Evolutionary conservation across 495 filamentous ascomycete species (phyloP), one percentile per base, ranked within the genome.

Genomic region (Xylaria sp.): DNA sequence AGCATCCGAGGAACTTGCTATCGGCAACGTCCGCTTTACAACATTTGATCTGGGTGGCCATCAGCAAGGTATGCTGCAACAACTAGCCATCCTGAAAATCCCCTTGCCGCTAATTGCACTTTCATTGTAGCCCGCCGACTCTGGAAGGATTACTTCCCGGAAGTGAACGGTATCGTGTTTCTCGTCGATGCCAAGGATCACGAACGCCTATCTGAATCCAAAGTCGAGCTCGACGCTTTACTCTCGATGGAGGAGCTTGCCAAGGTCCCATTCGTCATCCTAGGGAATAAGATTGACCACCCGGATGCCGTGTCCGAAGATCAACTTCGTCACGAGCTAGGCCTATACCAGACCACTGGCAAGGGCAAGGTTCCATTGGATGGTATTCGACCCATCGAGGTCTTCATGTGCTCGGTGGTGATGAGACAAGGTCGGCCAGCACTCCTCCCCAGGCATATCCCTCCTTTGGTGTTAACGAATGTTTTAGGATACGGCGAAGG

Each of bases 231-330:
- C 61, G 95, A 98, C 80, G 95, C 94, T 67, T 91, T 97, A 46
- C 87, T 98, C 72, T 89, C 92, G 62, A 97, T 97, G 94, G 95
- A 97, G 84, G 94, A 97, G 75, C 86, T 97, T 31, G 81, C 88
- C 72, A 97, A 97, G 87, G 95, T 98, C 29, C 96, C 96, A 68
- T 98, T 98, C 82, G 88, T 97, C 59, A 86, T 99, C 55, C 90
- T 99, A 69, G 96, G 95, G 69, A 98, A 99, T 88, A 99, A 98
- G 89, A 99, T 98, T 81, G 95, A 99, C 81, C 95, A 98, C 84
- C 94, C 95, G 46, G 91, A 97, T 73, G 95, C 95, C 70, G 91
- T 97, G 61, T 93, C 90, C 73, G 95, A 99, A 88, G 95, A 98
- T 74, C 93, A 98, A 82, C 88, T 98, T 74, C 88, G 96, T 75